Base-by-base conservation (phyloP, 176 grass and related monocot genomes). In the Coix lacrymajobi region DNA sequence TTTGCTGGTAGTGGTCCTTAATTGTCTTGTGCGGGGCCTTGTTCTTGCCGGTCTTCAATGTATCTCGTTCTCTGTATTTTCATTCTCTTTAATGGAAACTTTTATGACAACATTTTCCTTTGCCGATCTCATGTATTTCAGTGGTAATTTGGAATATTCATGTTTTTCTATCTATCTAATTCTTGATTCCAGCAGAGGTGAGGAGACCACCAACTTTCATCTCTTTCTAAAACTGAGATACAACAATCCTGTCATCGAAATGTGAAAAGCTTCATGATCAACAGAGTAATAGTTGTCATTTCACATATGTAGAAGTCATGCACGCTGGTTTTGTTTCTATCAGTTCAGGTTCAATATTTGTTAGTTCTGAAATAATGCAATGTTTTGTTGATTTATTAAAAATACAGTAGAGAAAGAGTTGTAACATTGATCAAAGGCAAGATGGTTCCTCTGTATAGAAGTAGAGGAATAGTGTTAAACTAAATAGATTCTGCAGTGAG, bases 101-200 rank as follows among this genome's bases (percentile, higher is more conserved):
- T n/a, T n/a, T n/a, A n/a, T n/a, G n/a, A n/a, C n/a, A n/a, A n/a
- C n/a, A n/a, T n/a, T n/a, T n/a, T n/a, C n/a, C n/a, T n/a, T n/a
- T n/a, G n/a, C n/a, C n/a, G n/a, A n/a, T n/a, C n/a, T n/a, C n/a
- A n/a, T n/a, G n/a, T n/a, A n/a, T n/a, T n/a, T n/a, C n/a, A n/a
- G n/a, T n/a, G n/a, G n/a, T n/a, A n/a, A n/a, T n/a, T n/a, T n/a
- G n/a, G n/a, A n/a, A n/a, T n/a, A n/a, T n/a, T n/a, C n/a, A n/a
- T n/a, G n/a, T n/a, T n/a, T n/a, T n/a, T n/a, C n/a, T n/a, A n/a
- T n/a, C n/a, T n/a, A n/a, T n/a, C n/a, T n/a, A n/a, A n/a, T n/a
- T n/a, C n/a, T 98, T 98, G 62, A 98, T 95, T 75, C 96, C 92
- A 40, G 92, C 92, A 71, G 96, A 98, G 71, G 89, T 91, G 76